These are phyloP conservation scores for Polysphondylium violaceum DNA, from an alignment of 78 protist species.

Conservation along the genomic window DNA sequence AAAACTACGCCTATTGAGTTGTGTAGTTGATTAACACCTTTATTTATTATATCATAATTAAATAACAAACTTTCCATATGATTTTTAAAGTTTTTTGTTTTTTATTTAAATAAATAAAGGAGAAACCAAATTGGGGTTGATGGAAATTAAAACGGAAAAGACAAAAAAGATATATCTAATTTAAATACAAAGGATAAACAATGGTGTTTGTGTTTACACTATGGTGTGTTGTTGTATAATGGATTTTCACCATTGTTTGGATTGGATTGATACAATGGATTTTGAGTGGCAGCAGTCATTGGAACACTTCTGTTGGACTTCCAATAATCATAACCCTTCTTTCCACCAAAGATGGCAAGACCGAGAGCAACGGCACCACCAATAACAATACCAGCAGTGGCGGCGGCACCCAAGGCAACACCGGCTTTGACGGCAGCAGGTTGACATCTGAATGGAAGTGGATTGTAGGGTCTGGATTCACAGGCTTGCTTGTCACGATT, in stretches of 20 bases:
- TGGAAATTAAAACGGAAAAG: too few species aligned
- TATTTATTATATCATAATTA: too few species aligned
- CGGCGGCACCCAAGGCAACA: slow-evolving; percentile 38
- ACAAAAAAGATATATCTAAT: too few species aligned
- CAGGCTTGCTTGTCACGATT: slow-evolving; percentile 9
- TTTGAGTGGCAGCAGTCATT: neutral
- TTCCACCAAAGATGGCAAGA: slow-evolving; percentile 28
- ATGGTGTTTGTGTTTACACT: too few species aligned
- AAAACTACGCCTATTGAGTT: too few species aligned
- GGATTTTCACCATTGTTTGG: slow-evolving; percentile 35
- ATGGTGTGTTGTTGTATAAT: too few species aligned
- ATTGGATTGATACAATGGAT: slow-evolving; percentile 39
- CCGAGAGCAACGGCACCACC: slow-evolving; percentile 60
- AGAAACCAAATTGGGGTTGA: too few species aligned
- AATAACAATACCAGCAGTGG: slow-evolving; percentile 27
- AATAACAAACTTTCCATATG: too few species aligned
- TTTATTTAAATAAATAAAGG: too few species aligned
- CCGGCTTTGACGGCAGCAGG: slow-evolving; percentile 55
- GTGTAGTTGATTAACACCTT: too few species aligned
- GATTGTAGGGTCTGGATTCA: slow-evolving; percentile 4
- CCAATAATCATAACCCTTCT: slow-evolving; percentile 55
- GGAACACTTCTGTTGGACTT: neutral
- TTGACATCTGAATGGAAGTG: slow-evolving; percentile 61
- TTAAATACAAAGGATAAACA: too few species aligned
- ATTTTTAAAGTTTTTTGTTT: too few species aligned